Conservation (phyloP, 345 rosid genomes). For the Gossypium sturtianum region DNA sequence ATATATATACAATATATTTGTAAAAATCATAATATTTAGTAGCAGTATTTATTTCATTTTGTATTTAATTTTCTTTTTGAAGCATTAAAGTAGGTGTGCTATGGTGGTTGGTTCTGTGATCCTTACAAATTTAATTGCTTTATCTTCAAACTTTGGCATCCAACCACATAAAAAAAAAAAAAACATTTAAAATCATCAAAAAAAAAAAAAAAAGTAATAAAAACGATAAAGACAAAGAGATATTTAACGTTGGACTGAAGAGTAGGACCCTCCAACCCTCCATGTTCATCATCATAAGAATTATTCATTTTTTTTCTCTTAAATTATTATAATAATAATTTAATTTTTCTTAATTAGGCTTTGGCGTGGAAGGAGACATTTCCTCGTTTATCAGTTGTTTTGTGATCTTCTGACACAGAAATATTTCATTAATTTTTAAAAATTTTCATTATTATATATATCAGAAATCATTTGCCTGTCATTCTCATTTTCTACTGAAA, state of each 20-base stretch:
- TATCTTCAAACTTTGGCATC: constrained; percentile 47
- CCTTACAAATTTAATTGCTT: constrained; percentile 46
- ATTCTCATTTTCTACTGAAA: not conserved
- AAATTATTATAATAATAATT: constrained; percentile 7
- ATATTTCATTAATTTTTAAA: not conserved
- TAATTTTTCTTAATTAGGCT: constrained; percentile 18
- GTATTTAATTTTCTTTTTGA: constrained; percentile 4
- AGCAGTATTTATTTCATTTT: not conserved
- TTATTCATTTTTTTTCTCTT: constrained; percentile 21
- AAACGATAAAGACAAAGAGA: constrained; percentile 33
- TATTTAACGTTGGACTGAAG: constrained; percentile 39
- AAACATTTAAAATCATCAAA: not conserved
- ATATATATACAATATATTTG: not conserved
- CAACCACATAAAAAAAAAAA: constrained; percentile 29
- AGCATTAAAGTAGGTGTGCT: constrained; percentile 35
- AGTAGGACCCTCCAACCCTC: constrained; percentile 24
- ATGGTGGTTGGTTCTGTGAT: constrained; percentile 47
- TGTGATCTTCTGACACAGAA: constrained; percentile 48
- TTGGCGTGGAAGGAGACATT: constrained; percentile 69
- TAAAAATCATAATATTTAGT: not conserved
- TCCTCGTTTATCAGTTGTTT: constrained; percentile 3
- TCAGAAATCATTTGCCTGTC: not conserved
- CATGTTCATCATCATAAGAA: constrained; percentile 17
- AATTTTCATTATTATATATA: not conserved
- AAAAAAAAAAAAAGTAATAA: not conserved